phyloP scores from a whole-genome alignment of 192 early-diverging fungal genomes.

The Coemansia sp. region DNA sequence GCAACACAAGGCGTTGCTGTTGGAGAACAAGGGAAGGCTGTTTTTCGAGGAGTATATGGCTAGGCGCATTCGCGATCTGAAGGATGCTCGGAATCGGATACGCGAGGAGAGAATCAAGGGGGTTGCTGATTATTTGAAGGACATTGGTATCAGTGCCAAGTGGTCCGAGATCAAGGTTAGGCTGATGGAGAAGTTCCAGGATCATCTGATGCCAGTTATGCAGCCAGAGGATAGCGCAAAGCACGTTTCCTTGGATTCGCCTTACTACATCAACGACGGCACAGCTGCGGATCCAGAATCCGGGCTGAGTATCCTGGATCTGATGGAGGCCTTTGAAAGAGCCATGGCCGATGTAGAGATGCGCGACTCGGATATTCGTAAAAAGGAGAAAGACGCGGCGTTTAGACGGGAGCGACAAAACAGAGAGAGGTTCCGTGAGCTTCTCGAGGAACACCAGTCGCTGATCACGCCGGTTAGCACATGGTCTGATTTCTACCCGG shows the following conservation, averaged over 20 bases:
- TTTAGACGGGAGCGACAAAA: slow-evolving; percentile 67
- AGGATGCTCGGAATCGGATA: slow-evolving; percentile 58
- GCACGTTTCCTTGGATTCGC: slow-evolving; percentile 17
- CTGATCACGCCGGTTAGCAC: slow-evolving; percentile 67
- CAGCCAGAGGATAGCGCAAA: slow-evolving; percentile 12
- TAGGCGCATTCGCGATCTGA: slow-evolving; percentile 63
- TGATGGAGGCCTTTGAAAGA: slow-evolving; percentile 77
- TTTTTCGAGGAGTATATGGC: slow-evolving; percentile 75
- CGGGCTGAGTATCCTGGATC: slow-evolving; percentile 77
- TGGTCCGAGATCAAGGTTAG: slow-evolving; percentile 28
- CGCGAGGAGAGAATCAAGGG: slow-evolving; percentile 64
- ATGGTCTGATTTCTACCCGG: slow-evolving; percentile 84
- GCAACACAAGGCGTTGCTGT: slow-evolving; percentile 60
- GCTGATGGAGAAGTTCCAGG: slow-evolving; percentile 21
- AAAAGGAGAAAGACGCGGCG: slow-evolving; percentile 47
- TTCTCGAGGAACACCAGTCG: slow-evolving; percentile 62
- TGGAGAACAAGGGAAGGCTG: slow-evolving; percentile 58
- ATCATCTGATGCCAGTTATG: slow-evolving; percentile 38
- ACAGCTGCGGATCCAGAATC: slow-evolving; percentile 22
- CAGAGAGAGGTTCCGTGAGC: slow-evolving; percentile 67
- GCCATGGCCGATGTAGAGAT: slow-evolving; percentile 57
- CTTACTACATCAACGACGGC: slow-evolving; percentile 5
- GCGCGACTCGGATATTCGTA: slow-evolving; percentile 60
- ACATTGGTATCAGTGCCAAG: slow-evolving; percentile 12
- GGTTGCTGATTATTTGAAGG: slow-evolving; percentile 15